Percentiles rank a stretch among this genome's conserved stretches.
Evolutionary conservation across 2,329 filamentous ascomycete species (phyloP).

Genomic region (Arachnomyces sp.): DNA sequence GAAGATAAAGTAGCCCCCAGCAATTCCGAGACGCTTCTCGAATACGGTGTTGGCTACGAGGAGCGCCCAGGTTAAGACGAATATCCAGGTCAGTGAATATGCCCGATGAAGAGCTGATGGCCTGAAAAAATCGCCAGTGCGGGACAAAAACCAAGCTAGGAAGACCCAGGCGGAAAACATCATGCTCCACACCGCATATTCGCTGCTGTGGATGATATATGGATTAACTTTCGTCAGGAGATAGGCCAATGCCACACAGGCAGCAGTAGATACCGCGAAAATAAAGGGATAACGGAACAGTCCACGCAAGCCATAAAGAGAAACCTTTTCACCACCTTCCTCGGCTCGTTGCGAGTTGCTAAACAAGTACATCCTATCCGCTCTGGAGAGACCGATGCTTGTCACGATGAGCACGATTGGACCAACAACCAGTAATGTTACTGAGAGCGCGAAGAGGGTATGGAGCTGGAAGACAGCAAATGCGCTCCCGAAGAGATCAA

Average conservation of each 20-base stretch:
- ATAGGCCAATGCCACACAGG: conserved; percentile 65
- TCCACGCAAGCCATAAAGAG: conserved; percentile 68
- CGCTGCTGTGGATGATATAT: conserved; percentile 80
- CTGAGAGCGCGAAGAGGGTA: conserved; percentile 79
- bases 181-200: conserved; percentile 83
- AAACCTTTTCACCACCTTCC: conserved; percentile 52
- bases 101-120: conserved; percentile 79
- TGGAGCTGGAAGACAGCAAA: conserved; percentile 73
- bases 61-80: conserved; percentile 61
- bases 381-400: conserved; percentile 58
- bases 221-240: conserved; percentile 78
- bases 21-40: conserved; percentile 65
- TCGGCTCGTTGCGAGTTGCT: conserved; percentile 56
- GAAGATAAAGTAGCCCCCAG: conserved; percentile 69
- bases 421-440: conserved; percentile 71
- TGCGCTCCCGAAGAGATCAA: conserved; percentile 74
- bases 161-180: conserved; percentile 73
- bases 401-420: conserved; percentile 65
- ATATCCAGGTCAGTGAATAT: conserved; percentile 79
- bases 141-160: conserved; percentile 72
- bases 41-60: conserved; percentile 65
- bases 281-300: conserved; percentile 77
- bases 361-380: conserved; percentile 85
- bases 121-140: conserved; percentile 67
- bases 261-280: conserved; percentile 56